Evolutionary conservation across 176 grass and related monocot species (phyloP).

Genomic region (Oryza longistaminata): DNA sequence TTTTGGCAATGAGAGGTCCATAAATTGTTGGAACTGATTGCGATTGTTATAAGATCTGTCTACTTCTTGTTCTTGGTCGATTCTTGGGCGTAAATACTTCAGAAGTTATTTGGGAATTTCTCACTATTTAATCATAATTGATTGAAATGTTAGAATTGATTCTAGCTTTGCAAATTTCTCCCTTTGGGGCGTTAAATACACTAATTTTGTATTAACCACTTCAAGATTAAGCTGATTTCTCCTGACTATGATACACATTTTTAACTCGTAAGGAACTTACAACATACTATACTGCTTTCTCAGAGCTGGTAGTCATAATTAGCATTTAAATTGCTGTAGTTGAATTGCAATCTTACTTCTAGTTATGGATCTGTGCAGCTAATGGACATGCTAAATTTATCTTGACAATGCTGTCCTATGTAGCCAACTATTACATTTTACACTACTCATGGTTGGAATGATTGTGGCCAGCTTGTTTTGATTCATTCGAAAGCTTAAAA

Average conservation of each 20-base stretch:
- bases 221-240: neutral
- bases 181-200: neutral
- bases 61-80: neutral
- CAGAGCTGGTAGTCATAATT: neutral
- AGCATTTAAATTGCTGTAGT: neutral
- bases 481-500: neutral
- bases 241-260: neutral
- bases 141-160: neutral
- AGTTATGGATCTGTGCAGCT: constrained; percentile 10
- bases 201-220: neutral
- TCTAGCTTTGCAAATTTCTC: constrained; percentile 12
- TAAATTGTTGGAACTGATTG: neutral
- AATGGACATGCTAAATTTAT: neutral
- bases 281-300: neutral
- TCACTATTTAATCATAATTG: neutral
- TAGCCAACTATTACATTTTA: neutral
- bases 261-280: neutral
- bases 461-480: neutral
- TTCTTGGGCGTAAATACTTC: neutral
- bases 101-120: neutral
- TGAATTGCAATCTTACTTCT: neutral
- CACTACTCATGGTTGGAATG: constrained; percentile 9
- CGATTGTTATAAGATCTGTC: neutral
- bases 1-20: neutral
- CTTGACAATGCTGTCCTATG: neutral